Conservation (phyloP, 2,329 filamentous ascomycete genomes). For the Chalaropsis thielavioides region DNA sequence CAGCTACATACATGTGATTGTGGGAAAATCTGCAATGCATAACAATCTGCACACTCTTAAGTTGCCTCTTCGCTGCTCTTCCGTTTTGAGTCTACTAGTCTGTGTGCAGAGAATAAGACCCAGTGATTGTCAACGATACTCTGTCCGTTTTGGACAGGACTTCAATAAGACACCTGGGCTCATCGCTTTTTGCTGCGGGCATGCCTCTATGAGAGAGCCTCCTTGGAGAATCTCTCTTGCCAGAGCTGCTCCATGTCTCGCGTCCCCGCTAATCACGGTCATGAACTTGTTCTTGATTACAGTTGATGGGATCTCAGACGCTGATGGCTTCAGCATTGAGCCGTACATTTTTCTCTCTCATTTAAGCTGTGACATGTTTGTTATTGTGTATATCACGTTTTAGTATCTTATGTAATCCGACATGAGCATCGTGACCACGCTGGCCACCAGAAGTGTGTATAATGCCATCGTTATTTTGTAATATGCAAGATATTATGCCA, state of each 20-base stretch:
- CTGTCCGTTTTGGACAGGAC: constrained; percentile 37
- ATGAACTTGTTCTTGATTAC: constrained; percentile 6
- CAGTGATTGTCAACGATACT: constrained; percentile 29
- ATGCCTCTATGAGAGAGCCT: constrained; percentile 7
- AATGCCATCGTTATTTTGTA: not conserved
- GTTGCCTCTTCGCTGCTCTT: constrained; percentile 66
- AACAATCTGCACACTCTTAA: constrained; percentile 74
- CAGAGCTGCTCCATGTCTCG: constrained; percentile 11
- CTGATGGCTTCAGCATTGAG: constrained; percentile 13
- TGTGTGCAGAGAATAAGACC: constrained; percentile 70
- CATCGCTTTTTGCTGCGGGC: constrained; percentile 15
- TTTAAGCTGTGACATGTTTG: not conserved
- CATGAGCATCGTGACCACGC: not conserved
- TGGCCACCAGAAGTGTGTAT: not conserved
- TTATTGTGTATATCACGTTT: not conserved
- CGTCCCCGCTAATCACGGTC: constrained; percentile 3
- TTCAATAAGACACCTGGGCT: constrained; percentile 19
- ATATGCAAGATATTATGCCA: not conserved
- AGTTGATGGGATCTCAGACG: not conserved
- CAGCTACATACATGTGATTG: too few relatives aligned
- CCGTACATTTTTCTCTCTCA: constrained; percentile 12
- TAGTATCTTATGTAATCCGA: not conserved
- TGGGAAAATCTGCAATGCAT: not conserved
- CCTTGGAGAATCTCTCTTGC: constrained; percentile 14
- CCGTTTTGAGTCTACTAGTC: constrained; percentile 92